Evolutionary conservation across 164 flowering plant species (phyloP).

Genomic region (Amborella trichopoda): DNA sequence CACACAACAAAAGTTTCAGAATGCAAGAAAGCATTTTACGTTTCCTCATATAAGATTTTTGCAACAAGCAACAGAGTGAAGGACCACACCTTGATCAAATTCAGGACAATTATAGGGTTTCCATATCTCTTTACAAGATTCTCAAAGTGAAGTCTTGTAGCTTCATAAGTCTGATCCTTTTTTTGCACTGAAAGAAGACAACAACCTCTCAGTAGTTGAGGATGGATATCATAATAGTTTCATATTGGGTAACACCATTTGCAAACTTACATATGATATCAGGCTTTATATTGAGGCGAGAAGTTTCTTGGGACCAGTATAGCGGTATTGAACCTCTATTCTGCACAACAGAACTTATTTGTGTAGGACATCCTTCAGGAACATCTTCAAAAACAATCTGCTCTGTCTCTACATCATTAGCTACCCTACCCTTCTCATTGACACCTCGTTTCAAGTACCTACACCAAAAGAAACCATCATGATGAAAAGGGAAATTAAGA

Average conservation of each 20-base stretch:
- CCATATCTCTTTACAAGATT: conserved; percentile 89
- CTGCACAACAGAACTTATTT: conserved; percentile 87
- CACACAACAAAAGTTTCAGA: too few relatives aligned
- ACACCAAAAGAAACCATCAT: conserved; percentile 2
- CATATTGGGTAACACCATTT: not conserved
- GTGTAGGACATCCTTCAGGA: conserved; percentile 48
- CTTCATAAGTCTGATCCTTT: conserved; percentile 67
- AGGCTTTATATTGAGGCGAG: conserved; percentile 70
- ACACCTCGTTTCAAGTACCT: conserved; percentile 97
- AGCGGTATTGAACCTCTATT: conserved; percentile 95
- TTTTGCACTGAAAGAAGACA: conserved; percentile 48
- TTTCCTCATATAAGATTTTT: too few relatives aligned
- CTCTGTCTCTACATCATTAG: conserved; percentile 97
- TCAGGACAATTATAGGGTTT: conserved; percentile 75
- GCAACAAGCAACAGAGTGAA: too few relatives aligned
- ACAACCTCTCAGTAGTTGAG: conserved; percentile 6
- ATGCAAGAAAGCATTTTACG: too few relatives aligned
- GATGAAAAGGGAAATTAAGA: too few relatives aligned
- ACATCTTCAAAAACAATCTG: conserved; percentile 82
- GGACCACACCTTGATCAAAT: conserved; percentile 90
- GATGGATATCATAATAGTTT: not conserved
- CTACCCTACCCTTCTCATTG: conserved; percentile 88
- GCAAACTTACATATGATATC: conserved; percentile 60
- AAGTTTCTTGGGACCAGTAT: conserved; percentile 98
- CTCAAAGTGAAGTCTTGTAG: conserved; percentile 84